Evolutionary conservation across 2,329 filamentous ascomycete genomes (phyloP).

Genomic region (Penicillium griseofulvum): DNA sequence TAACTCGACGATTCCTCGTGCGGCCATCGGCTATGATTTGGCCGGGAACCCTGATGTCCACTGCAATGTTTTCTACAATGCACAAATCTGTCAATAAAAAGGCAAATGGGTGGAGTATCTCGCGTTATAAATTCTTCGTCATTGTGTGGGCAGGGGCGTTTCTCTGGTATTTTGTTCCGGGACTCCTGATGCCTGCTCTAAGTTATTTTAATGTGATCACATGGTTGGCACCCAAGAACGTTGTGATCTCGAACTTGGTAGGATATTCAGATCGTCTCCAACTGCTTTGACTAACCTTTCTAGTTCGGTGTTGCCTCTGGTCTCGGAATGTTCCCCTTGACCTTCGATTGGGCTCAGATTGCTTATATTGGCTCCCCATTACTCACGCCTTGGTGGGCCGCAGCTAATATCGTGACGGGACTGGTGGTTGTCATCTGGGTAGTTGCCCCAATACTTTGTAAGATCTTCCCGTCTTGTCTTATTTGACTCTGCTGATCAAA

Average conservation of each 20-base stretch:
- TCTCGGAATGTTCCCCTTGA: conserved; percentile 77
- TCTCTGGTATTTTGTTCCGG: conserved; percentile 80
- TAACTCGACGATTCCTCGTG: conserved; percentile 77
- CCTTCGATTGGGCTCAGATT: conserved; percentile 89
- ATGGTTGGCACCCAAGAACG: conserved; percentile 82
- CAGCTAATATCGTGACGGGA: conserved; percentile 78
- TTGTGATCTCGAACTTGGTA: conserved; percentile 76
- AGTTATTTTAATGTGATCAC: conserved; percentile 88
- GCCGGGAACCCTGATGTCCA: conserved; percentile 84
- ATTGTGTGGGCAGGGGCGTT: conserved; percentile 69
- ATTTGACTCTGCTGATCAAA: conserved; percentile 6
- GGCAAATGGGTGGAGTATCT: conserved; percentile 79
- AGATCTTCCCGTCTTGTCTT: conserved; percentile 12
- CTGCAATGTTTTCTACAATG: conserved; percentile 82
- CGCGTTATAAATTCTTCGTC: conserved; percentile 80
- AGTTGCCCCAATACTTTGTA: conserved; percentile 69
- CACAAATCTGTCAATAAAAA: conserved; percentile 81
- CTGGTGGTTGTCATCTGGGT: conserved; percentile 84
- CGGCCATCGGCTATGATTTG: conserved; percentile 87
- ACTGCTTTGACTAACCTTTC: neutral
- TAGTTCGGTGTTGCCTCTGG: conserved; percentile 79
- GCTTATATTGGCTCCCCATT: conserved; percentile 83
- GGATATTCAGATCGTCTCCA: conserved; percentile 12
- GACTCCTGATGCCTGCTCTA: conserved; percentile 75
- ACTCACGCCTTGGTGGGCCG: conserved; percentile 81